phyloP scores from a whole-genome alignment of 257 asterid species.

The Solanum chilense region DNA sequence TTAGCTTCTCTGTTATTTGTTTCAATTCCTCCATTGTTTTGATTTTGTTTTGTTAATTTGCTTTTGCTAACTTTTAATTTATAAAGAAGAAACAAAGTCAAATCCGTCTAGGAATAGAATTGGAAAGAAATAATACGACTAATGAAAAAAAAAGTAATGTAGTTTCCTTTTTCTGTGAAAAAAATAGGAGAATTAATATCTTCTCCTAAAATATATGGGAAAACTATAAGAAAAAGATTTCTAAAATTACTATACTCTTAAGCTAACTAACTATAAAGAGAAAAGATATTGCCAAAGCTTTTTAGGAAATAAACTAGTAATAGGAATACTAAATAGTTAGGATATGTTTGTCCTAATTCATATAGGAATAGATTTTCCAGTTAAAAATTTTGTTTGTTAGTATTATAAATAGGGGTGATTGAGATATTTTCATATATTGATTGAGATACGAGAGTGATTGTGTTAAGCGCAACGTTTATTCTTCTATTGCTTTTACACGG shows the following conservation, averaged over 20 bases:
- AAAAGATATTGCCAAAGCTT: not conserved
- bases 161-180: too few relatives aligned
- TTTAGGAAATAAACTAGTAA: not conserved
- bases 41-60: not conserved
- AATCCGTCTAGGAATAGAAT: not conserved
- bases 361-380: not conserved
- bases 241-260: not conserved
- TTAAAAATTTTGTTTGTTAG: not conserved
- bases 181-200: too few relatives aligned
- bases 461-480: not conserved
- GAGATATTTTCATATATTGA: not conserved
- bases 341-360: not conserved
- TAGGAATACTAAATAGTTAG: not conserved
- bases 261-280: not conserved
- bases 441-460: not conserved
- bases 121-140: not conserved
- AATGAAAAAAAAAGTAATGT: not conserved
- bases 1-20: conserved; percentile 43
- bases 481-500: too few relatives aligned
- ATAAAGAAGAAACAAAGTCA: not conserved
- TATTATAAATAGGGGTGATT: not conserved
- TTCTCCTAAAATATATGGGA: not conserved
- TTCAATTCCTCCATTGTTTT: conserved; percentile 54
- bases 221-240: too few relatives aligned
- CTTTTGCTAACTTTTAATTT: not conserved